Evolutionary conservation across 345 rosid species (phyloP), one percentile per base, ranked within the genome.

Genomic region (Geranium rotundifolium): DNA sequence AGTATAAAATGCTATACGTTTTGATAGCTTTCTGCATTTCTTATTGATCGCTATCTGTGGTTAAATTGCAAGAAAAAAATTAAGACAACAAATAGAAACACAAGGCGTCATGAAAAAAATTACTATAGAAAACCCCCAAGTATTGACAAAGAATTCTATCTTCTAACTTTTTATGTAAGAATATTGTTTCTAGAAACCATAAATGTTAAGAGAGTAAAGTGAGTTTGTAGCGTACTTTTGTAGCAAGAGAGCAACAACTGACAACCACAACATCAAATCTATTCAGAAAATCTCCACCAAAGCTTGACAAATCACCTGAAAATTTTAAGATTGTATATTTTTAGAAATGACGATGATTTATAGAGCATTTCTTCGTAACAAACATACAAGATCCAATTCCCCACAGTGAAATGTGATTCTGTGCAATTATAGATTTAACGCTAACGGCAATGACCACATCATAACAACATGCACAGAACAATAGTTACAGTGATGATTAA

Each of bases 1-100:
- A 0, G 87, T 74, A 67, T 89, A 93, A 76, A 88, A 93, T 56
- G 97, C 89, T 17, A 90, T 75, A 7, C 82, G 90, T 77, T 88
- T 93, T 10, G 79, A 61, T 62, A 77, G 68, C 77, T 84, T 79
- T 61, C 92, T 75, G 67, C 99, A 93, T 66, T 81, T 88, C 71
- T 85, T 89, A 56, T 90, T 90, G 64, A 88, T 77, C 77, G 71
- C 66, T 73, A 80, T 88, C 99, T 93, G 78, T 59, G 54, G n/a
- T 13, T 20, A 54, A 60, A 64, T 55, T 39, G 60, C 8, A 23
- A 23, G 2, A 23, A 63, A 18, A 62, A 58, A 5, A 41, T 2
- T 34, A 34, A 55, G 19, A 3, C 31, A 50, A 12, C 9, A 19
- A 6, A n/a, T 4, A 54, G 5, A 19, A 27, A 56, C 8, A 18